Base-by-base conservation (phyloP, 1,284 basidiomycete species). In the Heterobasidion occidentale region DNA sequence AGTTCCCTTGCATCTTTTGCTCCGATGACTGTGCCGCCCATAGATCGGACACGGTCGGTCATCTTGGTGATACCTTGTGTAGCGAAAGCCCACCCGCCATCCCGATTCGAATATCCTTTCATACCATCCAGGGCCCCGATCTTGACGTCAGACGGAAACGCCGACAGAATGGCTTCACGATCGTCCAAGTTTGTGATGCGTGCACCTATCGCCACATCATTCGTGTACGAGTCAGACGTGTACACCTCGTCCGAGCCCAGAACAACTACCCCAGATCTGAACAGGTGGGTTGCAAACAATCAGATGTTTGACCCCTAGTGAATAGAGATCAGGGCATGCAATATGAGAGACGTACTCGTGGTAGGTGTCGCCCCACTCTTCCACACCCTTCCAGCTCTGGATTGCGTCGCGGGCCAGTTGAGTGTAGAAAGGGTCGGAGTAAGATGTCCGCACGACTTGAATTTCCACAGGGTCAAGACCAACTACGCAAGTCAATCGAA, bases 51-150 rank as follows among this genome's bases (percentile, higher is more conserved):
- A 56, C 77, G 79, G 42, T 72, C 67, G 54, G 88, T 79, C 57
- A 91, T 71, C 11, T 80, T 70, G 7, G 71, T 65, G 7, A 92
- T 68, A 1, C 88, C 91, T 62, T 86, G 80, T 1, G 80, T 77
- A 2, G 94, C 90, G 66, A 88, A 79, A 1, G 83, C 91, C 94
- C 94, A 98, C 3, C 94, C 94, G 1, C 88, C 84, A 44, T 90
- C 83, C 1, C 72, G 74, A 66, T 94, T 96, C 51, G 88, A 64
- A 67, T 92, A 95, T 0, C 83, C 83, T 7, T 65, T 61, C 36
- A 64, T 68, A 33, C 67, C 59, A 5, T 70, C 67, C 53, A 79
- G 77, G 38, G 60, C 61, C 57, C 59, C 60, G n/a, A 62, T 58
- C 54, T 61, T 53, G 48, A 78, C 70, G 14, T 63, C 61, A 0